phyloP scores from a whole-genome alignment of 2,329 filamentous ascomycete genomes.

The Raffaelea arxii region DNA sequence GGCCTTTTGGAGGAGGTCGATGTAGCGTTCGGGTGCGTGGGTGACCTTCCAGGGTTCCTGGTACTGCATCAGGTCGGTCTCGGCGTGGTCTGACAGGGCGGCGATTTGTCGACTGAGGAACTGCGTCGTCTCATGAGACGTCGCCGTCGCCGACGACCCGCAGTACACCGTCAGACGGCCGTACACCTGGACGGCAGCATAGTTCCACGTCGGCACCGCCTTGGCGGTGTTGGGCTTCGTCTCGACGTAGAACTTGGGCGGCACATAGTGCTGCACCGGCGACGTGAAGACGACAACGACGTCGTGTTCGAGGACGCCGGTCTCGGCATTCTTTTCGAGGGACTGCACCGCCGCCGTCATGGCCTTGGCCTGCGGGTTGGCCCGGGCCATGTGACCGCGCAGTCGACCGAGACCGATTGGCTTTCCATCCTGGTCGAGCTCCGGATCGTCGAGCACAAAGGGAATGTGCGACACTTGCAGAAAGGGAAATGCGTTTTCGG shows the following conservation, averaged over 20 bases:
- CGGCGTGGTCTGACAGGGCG: conserved; percentile 38
- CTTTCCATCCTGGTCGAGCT: conserved; percentile 28
- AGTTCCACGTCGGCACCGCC: conserved; percentile 64
- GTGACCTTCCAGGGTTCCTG: conserved; percentile 42
- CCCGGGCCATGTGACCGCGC: conserved; percentile 51
- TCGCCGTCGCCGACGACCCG: conserved; percentile 32
- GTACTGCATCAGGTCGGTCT: conserved; percentile 48
- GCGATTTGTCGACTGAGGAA: conserved; percentile 43
- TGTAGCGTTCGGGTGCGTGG: conserved; percentile 46
- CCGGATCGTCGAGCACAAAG: conserved; percentile 47
- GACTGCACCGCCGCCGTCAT: conserved; percentile 29
- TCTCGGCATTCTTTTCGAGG: too few relatives aligned
- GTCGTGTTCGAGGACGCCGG: conserved; percentile 52
- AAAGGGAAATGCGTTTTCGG: conserved; percentile 32
- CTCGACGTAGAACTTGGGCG: conserved; percentile 56
- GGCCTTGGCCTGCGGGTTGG: conserved; percentile 54
- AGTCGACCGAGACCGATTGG: conserved; percentile 34
- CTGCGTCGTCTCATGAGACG: too few relatives aligned
- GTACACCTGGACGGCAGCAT: conserved; percentile 54
- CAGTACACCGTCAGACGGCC: conserved; percentile 44
- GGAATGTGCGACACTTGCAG: conserved; percentile 53
- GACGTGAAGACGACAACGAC: conserved; percentile 59
- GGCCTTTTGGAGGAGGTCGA: conserved; percentile 45
- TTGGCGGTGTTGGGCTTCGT: conserved; percentile 56
- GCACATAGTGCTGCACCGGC: conserved; percentile 54